Conservation (phyloP, 441 rosid species). For the Pelargonium australe region DNA sequence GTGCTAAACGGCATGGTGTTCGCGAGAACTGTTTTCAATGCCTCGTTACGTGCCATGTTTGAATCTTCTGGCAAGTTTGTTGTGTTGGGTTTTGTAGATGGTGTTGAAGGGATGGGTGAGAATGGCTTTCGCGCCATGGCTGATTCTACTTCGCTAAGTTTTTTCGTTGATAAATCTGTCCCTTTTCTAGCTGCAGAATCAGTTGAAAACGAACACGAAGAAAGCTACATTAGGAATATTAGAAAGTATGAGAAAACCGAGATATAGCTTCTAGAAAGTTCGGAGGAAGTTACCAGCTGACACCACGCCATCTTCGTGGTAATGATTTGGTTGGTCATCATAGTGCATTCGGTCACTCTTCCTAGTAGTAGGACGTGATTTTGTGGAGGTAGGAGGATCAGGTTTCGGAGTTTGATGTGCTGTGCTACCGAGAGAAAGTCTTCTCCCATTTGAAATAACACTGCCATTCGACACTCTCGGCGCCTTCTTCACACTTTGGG, state of each 20-base stretch:
- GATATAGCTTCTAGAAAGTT: too few species aligned
- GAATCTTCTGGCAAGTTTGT: conserved; percentile 29
- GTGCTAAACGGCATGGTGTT: conserved; percentile 15
- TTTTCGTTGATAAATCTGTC: too few species aligned
- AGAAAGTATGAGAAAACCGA: too few species aligned
- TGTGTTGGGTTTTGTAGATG: conserved; percentile 44
- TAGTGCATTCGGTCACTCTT: too few species aligned
- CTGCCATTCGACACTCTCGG: conserved; percentile 62
- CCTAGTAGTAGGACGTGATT: too few species aligned
- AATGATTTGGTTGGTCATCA: conserved; percentile 19
- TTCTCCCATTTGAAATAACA: conserved; percentile 37
- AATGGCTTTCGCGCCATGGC: conserved; percentile 77
- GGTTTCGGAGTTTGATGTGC: conserved; percentile 38
- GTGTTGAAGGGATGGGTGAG: conserved; percentile 59
- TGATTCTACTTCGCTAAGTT: conserved; percentile 32
- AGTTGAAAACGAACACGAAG: neutral
- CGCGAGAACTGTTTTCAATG: conserved; percentile 21
- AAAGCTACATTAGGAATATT: neutral
- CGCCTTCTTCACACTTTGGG: conserved; percentile 51
- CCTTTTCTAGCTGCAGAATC: too few species aligned
- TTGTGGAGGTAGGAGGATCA: conserved; percentile 22
- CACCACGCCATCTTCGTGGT: conserved; percentile 33
- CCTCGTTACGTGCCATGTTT: conserved; percentile 20
- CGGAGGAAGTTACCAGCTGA: too few species aligned
- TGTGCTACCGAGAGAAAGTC: conserved; percentile 61